Evolutionary conservation across 2,329 filamentous ascomycete species (phyloP).

Genomic region (Calycina marina): DNA sequence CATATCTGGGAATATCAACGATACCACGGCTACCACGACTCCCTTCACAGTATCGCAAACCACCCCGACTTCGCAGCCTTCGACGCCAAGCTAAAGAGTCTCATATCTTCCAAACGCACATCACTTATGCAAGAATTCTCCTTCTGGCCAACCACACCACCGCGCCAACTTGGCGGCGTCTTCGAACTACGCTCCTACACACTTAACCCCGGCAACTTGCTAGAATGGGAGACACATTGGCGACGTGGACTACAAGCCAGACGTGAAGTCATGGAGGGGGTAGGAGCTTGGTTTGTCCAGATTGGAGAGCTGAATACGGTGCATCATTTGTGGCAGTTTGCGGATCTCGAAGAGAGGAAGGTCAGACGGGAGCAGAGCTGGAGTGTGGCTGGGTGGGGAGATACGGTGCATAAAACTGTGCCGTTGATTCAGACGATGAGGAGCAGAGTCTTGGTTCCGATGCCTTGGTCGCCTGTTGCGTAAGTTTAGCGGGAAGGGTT

Average conservation of each 20-base stretch:
- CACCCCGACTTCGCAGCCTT: slow-evolving; percentile 78
- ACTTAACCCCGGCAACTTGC: slow-evolving; percentile 82
- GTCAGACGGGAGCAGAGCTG: slow-evolving; percentile 85
- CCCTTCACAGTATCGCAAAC: slow-evolving; percentile 67
- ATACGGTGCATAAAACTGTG: slow-evolving; percentile 97
- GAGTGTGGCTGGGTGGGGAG: slow-evolving; percentile 87
- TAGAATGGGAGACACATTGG: slow-evolving; percentile 99
- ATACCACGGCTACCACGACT: slow-evolving; percentile 90
- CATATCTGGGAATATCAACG: slow-evolving; percentile 99
- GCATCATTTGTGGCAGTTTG: slow-evolving; percentile 97
- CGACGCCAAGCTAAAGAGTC: slow-evolving; percentile 67
- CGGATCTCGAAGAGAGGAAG: slow-evolving; percentile 87
- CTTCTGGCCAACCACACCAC: slow-evolving; percentile 94
- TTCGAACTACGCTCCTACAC: slow-evolving; percentile 97
- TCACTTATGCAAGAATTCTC: slow-evolving; percentile 99
- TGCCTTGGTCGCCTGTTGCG: slow-evolving; percentile 91
- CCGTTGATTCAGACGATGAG: slow-evolving; percentile 95
- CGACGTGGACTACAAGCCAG: slow-evolving; percentile 78
- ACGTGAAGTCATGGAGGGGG: slow-evolving; percentile 95
- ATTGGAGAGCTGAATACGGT: slow-evolving; percentile 96
- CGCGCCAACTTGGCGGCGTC: slow-evolving; percentile 75
- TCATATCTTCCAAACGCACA: slow-evolving; percentile 72
- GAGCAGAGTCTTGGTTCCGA: slow-evolving; percentile 80
- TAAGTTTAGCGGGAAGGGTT: no score
- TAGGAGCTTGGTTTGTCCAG: slow-evolving; percentile 97